Evolutionary conservation across 2,329 filamentous ascomycete species (phyloP).

Genomic region (Geosmithia morbida): DNA sequence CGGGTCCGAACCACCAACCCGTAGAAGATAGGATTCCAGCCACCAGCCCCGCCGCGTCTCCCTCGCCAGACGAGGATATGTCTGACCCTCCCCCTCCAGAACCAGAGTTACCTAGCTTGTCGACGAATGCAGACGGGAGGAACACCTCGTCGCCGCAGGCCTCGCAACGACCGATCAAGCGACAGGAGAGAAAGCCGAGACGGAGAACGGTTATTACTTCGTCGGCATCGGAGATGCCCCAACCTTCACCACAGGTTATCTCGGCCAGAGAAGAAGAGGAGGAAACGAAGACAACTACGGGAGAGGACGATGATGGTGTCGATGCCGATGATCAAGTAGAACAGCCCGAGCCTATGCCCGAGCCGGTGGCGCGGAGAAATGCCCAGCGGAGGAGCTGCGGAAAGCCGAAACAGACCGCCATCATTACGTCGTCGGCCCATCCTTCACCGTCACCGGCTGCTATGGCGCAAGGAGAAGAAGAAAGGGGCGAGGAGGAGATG

Average conservation of each 20-base stretch:
- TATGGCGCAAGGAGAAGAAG: no score
- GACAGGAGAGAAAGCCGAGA: constrained; percentile 6
- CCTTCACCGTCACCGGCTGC: no score
- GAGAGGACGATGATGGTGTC: neutral
- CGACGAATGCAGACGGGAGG: constrained; percentile 5
- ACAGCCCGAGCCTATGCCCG: neutral
- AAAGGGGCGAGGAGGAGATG: no score
- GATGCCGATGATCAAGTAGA: neutral
- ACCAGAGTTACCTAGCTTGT: constrained; percentile 7
- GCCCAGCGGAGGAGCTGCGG: no score
- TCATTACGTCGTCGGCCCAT: no score
- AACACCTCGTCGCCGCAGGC: constrained; percentile 12
- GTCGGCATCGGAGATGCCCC: constrained; percentile 9
- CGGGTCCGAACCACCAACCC: constrained; percentile 3
- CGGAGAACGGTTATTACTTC: constrained; percentile 12
- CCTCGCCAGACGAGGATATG: constrained; percentile 10
- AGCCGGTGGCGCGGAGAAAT: neutral
- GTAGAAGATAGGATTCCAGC: constrained; percentile 21
- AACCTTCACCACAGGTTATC: neutral
- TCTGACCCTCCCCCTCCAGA: constrained; percentile 9
- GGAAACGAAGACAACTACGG: neutral
- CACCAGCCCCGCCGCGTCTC: constrained; percentile 18
- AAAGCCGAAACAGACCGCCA: no score
- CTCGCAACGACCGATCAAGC: constrained; percentile 6
- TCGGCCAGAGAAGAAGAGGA: neutral